Conservation (phyloP, 352 stramenopile genomes). For the Peronospora farinosa region DNA sequence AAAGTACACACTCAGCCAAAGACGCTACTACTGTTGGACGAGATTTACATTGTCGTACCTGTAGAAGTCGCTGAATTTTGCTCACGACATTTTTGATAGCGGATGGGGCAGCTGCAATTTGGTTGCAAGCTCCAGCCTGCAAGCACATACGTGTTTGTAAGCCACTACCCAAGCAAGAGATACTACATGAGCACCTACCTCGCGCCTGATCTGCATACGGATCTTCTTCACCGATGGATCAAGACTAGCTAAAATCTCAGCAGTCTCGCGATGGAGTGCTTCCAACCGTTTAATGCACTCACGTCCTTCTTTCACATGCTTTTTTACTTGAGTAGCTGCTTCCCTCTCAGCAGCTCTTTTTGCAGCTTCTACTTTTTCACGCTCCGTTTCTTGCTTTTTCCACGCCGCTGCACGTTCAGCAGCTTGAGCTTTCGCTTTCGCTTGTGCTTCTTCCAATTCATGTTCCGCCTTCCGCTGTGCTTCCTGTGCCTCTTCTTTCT, state of each 20-base stretch:
- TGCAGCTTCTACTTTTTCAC: constrained; percentile 28
- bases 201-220: constrained; percentile 59
- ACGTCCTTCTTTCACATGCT: constrained; percentile 40
- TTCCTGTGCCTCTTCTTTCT: constrained; percentile 25
- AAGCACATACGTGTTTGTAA: not conserved
- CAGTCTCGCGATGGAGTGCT: constrained; percentile 37
- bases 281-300: constrained; percentile 44
- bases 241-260: constrained; percentile 43
- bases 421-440: constrained; percentile 26
- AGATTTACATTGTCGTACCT: constrained; percentile 24
- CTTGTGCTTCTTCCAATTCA: constrained; percentile 30
- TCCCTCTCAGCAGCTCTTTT: constrained; percentile 33
- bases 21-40: not conserved
- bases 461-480: constrained; percentile 21
- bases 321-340: constrained; percentile 30
- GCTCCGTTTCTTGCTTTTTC: constrained; percentile 33
- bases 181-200: constrained; percentile 26
- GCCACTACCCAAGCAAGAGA: not conserved
- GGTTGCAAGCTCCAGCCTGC: constrained; percentile 71
- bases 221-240: constrained; percentile 55
- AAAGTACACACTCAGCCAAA: constrained; percentile 1
- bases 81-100: constrained; percentile 54
- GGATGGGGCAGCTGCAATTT: constrained; percentile 66
- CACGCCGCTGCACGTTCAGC: constrained; percentile 22
- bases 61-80: constrained; percentile 62